Conservation (phyloP, 2,329 filamentous ascomycete genomes). For the Phialophora expanda region DNA sequence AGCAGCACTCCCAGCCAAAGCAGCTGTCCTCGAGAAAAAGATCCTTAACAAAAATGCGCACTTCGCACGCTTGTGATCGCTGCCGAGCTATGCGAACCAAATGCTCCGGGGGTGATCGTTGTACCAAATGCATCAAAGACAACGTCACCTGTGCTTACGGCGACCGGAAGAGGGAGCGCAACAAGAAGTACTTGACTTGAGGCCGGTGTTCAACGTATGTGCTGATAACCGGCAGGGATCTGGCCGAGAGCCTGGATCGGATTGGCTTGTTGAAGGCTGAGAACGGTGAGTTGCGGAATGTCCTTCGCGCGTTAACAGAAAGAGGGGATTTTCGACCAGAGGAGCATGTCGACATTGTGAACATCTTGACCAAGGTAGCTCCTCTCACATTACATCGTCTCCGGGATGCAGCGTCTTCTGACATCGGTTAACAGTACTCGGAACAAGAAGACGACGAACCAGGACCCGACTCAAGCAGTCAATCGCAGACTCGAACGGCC, state of each 20-base stretch:
- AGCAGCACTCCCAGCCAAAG: constrained; percentile 4
- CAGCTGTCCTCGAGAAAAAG: not conserved
- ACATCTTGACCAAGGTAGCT: constrained; percentile 31
- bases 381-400: not conserved
- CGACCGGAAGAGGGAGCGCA: constrained; percentile 37
- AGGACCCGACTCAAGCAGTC: constrained; percentile 11
- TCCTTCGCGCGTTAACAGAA: constrained; percentile 23
- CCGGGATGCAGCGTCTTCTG: not conserved
- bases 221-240: constrained; percentile 26
- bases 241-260: constrained; percentile 30
- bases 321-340: constrained; percentile 25
- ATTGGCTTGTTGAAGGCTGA: constrained; percentile 28
- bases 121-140: constrained; percentile 37
- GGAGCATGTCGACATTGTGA: constrained; percentile 27
- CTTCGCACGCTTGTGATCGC: constrained; percentile 36
- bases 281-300: constrained; percentile 22
- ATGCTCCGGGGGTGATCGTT: constrained; percentile 34
- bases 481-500: constrained; percentile 15
- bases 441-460: constrained; percentile 12
- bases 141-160: constrained; percentile 31
- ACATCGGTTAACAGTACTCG: constrained; percentile 20
- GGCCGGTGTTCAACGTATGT: not conserved
- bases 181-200: constrained; percentile 33
- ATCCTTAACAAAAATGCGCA: constrained; percentile 12
- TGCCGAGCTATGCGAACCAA: constrained; percentile 36